A percentile compares a stretch with the other conserved stretches of the same genome.
Conservation (phyloP, 768 basidiomycete genomes). For the Tylopilus intermedius region DNA sequence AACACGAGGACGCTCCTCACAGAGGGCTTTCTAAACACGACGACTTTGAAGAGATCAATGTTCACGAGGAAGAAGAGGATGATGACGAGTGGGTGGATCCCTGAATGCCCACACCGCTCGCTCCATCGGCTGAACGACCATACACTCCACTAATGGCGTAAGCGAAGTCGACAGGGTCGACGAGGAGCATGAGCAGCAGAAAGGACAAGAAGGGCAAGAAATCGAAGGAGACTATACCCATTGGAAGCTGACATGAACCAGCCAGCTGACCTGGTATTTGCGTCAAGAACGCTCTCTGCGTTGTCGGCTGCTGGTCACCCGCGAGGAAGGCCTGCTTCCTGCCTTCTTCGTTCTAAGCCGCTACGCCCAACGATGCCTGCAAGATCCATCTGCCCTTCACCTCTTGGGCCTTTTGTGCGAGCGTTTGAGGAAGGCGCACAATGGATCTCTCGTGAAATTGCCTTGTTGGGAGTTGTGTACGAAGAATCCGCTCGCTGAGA, state of each 20-base stretch:
- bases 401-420: constrained; percentile 87
- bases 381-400: constrained; percentile 73
- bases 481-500: constrained; percentile 78
- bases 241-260: constrained; percentile 33
- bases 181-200: constrained; percentile 21
- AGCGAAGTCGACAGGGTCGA: constrained; percentile 24
- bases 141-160: constrained; percentile 27
- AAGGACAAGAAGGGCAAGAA: constrained; percentile 36
- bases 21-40: constrained; percentile 28
- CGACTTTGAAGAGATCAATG: constrained; percentile 27
- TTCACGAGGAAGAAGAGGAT: constrained; percentile 31
- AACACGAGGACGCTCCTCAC: constrained; percentile 9
- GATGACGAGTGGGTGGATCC: constrained; percentile 70
- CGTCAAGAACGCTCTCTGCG: constrained; percentile 51
- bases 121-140: constrained; percentile 20
- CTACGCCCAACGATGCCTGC: constrained; percentile 62
- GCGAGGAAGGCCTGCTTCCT: constrained; percentile 53
- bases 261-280: constrained; percentile 80
- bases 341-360: constrained; percentile 80
- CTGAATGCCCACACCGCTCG: constrained; percentile 39
- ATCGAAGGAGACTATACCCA: constrained; percentile 33
- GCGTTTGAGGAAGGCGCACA: constrained; percentile 60
- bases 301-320: constrained; percentile 23
- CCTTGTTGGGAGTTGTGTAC: constrained; percentile 78
- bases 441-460: constrained; percentile 57